Base-by-base conservation (phyloP, 2,329 filamentous ascomycete genomes). In the Trichoderma koningii region DNA sequence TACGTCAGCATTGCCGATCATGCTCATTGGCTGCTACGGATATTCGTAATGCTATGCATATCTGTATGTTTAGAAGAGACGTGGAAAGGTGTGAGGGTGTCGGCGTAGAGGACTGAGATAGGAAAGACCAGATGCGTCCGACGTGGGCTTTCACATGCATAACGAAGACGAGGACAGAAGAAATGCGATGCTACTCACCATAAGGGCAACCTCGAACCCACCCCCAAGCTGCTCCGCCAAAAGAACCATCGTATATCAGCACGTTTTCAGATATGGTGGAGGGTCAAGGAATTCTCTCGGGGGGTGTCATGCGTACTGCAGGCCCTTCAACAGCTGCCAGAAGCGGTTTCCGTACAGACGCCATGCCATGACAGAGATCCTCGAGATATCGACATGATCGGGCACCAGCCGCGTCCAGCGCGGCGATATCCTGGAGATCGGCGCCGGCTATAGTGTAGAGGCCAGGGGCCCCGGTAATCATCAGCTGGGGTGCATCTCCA, bases 311-410 rank as follows among this genome's bases (percentile, higher is more conserved):
- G 76, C 81, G 75, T 69, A 83, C 81, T 68, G 82, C 82, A 71
- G 80, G 77, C 55, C 82, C 82, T 68, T 81, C 77, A 23, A 84
- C 81, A 21, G 80, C 81, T 10, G 81, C 81, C 63, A 84, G 75
- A 53, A 83, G 69, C 2, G 82, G 82, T 70, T 83, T 83, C 34
- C 74, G 72, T 59, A 77, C 71, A 61, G 71, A 70, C 48, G 68
- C 66, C 70, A 77, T 72, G 66, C 73, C 75, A 57, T 69, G 55
- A 60, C 75, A 77, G 55, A 83, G 76, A 68, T 83, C 77, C 70
- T 79, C 75, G 21, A 77, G 73, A 68, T 77, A 77, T 64, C 75
- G 74, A 66, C 71, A 70, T 55, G 69, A 68, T 66, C 74, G 72
- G 66, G 74, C 75, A 42, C 66, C 71, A 64, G 71, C 70, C 61